Base-by-base conservation (phyloP, 441 rosid genomes). In the Aquilaria agallochum region DNA sequence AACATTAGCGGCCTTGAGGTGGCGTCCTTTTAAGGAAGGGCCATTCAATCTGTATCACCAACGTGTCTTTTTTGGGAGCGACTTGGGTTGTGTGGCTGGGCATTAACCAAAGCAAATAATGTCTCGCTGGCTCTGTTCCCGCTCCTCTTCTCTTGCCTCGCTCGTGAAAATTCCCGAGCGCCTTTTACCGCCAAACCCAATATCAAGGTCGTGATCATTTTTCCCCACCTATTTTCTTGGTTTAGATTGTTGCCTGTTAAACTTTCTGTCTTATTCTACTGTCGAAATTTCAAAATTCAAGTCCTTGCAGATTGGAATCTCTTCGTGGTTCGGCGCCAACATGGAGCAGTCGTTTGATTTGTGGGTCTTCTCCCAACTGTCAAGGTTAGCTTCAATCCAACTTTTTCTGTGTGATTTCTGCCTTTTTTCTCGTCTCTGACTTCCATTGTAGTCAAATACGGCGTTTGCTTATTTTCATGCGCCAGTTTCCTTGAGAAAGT, bases 271-370 rank as follows among this genome's bases (percentile, higher is more conserved):
- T 11, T 8, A 15, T 31, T 42, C 6, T 32, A 42, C 34, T 52
- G 48, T 9, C 11, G 50, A 63, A 11, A 34, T 49, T 40, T 60
- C 7, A 8, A 36, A 50, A 31, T 2, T 36, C 49, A 33, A 27
- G 11, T 33, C 58, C 46, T 40, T 68, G 47, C 78, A 82, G 84
- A 44, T 65, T 60, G 58, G 45, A 64, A n/a, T 49, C 55, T 55
- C 63, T 62, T 30, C 60, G 31, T 13, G 44, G 13, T 34, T 44
- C 54, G 53, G n/a, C 62, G 61, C 57, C 54, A 53, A 27, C 51
- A 52, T 62, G 68, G 2, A 50, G 62, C 3, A 58, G 50, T 59
- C 58, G 50, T 15, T 13, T 53, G 52, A 55, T 32, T 12, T 53
- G 52, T 49, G 67, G 73, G 50, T 58, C 60, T 42, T 56, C 30